Conservation (phyloP, 2,329 filamentous ascomycete genomes). For the Dryadomyces quercivorus region DNA sequence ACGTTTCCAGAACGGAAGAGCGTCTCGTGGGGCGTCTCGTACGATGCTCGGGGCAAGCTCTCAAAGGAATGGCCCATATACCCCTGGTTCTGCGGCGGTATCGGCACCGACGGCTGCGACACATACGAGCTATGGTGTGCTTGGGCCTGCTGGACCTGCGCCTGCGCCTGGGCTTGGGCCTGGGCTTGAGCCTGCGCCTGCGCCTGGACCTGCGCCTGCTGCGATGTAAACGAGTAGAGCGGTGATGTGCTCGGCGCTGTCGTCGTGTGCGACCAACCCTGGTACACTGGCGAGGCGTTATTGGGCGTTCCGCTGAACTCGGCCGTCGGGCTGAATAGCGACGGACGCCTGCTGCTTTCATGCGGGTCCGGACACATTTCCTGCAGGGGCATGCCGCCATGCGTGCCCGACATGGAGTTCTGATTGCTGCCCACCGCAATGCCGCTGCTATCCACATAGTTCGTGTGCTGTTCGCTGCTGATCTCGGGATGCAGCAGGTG, state of each 20-base stretch:
- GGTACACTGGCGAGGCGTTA: slow-evolving; percentile 24
- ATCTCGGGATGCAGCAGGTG: slow-evolving; percentile 31
- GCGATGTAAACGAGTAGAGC: slow-evolving; percentile 33
- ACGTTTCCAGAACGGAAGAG: slow-evolving; percentile 16
- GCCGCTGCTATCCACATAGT: slow-evolving; percentile 24
- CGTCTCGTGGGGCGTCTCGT: slow-evolving; percentile 15
- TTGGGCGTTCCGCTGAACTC: slow-evolving; percentile 31
- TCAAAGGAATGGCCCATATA: slow-evolving; percentile 19
- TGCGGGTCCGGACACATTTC: slow-evolving; percentile 34
- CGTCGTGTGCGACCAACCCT: slow-evolving; percentile 31
- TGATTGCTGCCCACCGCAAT: slow-evolving; percentile 22
- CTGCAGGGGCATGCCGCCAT: slow-evolving; percentile 26
- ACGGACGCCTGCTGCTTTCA: slow-evolving; percentile 32
- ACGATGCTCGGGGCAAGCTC: slow-evolving; percentile 15
- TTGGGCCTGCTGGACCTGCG: slow-evolving; percentile 11
- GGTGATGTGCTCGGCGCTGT: slow-evolving; percentile 26
- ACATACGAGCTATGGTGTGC: slow-evolving; percentile 16
- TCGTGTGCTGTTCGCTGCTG: slow-evolving; percentile 23
- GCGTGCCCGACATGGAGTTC: slow-evolving; percentile 17
- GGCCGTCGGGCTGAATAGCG: slow-evolving; percentile 24
- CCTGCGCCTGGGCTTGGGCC: background rate
- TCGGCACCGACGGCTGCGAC: slow-evolving; percentile 15
- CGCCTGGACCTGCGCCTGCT: slow-evolving; percentile 17
- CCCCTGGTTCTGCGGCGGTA: slow-evolving; percentile 14
- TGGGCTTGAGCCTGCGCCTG: background rate